phyloP scores from a whole-genome alignment of 2,329 filamentous ascomycete species.

The Microdochium paspali region DNA sequence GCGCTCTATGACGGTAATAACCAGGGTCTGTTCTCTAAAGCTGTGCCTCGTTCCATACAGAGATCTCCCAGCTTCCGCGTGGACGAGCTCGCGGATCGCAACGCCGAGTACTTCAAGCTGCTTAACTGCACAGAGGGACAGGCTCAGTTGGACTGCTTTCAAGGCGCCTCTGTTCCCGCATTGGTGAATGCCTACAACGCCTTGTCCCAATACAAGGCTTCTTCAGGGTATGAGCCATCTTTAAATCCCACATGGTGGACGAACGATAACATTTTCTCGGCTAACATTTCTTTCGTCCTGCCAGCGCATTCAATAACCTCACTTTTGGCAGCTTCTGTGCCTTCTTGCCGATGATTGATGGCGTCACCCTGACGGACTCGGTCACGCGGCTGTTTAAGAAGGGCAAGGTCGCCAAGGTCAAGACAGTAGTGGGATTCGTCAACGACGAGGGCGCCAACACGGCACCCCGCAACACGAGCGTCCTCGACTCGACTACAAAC shows the following conservation, averaged over 20 bases:
- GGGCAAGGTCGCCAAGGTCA: background rate
- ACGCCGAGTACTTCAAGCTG: background rate
- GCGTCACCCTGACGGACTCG: background rate
- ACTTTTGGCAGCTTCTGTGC: background rate
- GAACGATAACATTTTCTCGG: background rate
- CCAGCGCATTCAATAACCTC: background rate
- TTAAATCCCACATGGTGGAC: background rate
- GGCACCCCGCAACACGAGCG: background rate
- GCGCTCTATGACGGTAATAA: conserved; percentile 44
- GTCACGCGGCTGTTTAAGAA: background rate
- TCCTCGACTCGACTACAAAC: background rate
- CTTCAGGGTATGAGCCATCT: background rate
- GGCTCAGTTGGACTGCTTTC: background rate
- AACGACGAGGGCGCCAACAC: background rate
- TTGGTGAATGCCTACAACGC: background rate
- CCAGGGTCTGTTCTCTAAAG: conserved; percentile 32
- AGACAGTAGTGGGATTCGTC: background rate
- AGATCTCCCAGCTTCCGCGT: background rate
- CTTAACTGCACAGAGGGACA: background rate
- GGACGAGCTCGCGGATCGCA: background rate
- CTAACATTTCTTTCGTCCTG: background rate
- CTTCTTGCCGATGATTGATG: background rate
- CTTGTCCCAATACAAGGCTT: background rate
- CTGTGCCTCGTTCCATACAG: background rate
- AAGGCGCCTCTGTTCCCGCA: background rate